Base-by-base conservation (phyloP, 1,284 basidiomycete genomes). In the Grifola frondosa region DNA sequence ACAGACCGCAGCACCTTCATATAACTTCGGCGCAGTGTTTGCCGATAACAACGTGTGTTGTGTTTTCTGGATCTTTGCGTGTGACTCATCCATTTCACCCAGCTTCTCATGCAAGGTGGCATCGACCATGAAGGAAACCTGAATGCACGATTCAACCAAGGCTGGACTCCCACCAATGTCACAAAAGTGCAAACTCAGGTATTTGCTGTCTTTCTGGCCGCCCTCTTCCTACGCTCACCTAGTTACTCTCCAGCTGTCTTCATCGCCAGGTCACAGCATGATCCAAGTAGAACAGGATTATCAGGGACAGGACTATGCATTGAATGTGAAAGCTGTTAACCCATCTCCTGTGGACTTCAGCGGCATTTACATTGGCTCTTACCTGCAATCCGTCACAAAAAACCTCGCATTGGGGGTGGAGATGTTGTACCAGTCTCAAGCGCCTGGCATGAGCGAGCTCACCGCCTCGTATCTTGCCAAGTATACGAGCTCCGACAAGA, bases 231-330 rank as follows among this genome's bases (percentile, higher is more conserved):
- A 23, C 23, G 44, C 33, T 53, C 48, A 57, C 43, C 52, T 36
- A 44, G 29, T 42, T 30, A 43, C 34, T 47, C 23, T 43, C 20
- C 59, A 86, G 85, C 66, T 87, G 52, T 84, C 83, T 26, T 71
- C 73, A 55, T 77, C 80, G 62, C 72, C 75, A 44, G 88, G 87
- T 24, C 90, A 93, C 62, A 93, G 86, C 58, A 91, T 95, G 86
- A 69, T 92, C 48, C 91, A 96, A 63, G 56, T 97, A 37, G 97
- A 99, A 69, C 97, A 99, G 62, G 97, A 99, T 68, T 90, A 90
- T 66, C 79, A 84, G 58, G 96, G 95, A 34, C 75, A 75, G 44
- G 97, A 99, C 70, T 97, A 88, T 70, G 84, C 82, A 44, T 58
- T 95, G 44, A 96, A 95, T 67, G 61, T 84, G 57, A 98, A 98